A percentile compares a stretch with the other conserved stretches of the same genome.
Conservation (phyloP, 371 early-diverging fungal genomes). For the Mortierella polycephala region DNA sequence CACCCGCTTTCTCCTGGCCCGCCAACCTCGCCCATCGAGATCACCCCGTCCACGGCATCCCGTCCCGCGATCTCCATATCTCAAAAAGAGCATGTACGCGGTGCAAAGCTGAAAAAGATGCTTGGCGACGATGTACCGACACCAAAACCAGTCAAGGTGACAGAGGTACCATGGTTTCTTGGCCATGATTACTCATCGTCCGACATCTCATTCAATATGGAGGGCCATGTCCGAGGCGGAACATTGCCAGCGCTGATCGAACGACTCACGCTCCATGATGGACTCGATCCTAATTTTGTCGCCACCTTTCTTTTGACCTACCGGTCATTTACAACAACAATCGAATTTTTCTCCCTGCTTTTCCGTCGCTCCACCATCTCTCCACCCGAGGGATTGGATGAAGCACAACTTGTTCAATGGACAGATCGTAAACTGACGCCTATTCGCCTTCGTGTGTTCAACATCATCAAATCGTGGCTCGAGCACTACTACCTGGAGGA, state of each 20-base stretch:
- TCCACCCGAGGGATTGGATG: constrained; percentile 75
- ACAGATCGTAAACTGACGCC: constrained; percentile 87
- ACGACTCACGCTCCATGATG: constrained; percentile 89
- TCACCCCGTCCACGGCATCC: constrained; percentile 30
- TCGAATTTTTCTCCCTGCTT: constrained; percentile 77
- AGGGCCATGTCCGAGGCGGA: constrained; percentile 91
- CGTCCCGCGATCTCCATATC: constrained; percentile 11
- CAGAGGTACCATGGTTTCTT: constrained; percentile 73
- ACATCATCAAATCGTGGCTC: constrained; percentile 92
- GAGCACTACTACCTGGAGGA: constrained; percentile 88
- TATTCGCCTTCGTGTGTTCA: constrained; percentile 90
- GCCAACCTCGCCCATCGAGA: constrained; percentile 39
- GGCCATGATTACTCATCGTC: constrained; percentile 74
- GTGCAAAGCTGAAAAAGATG: constrained; percentile 40
- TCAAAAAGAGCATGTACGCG: constrained; percentile 41
- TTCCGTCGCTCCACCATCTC: constrained; percentile 76
- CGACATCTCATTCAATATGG: constrained; percentile 85
- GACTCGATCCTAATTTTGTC: constrained; percentile 79
- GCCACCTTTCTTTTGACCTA: constrained; percentile 91
- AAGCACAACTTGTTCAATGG: constrained; percentile 82
- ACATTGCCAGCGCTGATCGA: constrained; percentile 86
- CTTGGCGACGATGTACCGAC: constrained; percentile 37
- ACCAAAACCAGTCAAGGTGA: constrained; percentile 30
- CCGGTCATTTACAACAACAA: constrained; percentile 84
- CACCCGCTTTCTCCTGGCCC: constrained; percentile 14